Percentiles rank a stretch among this genome's conserved stretches.
Evolutionary conservation across 2,329 filamentous ascomycete genomes (phyloP).

Genomic region (Aspergillus alliaceus): DNA sequence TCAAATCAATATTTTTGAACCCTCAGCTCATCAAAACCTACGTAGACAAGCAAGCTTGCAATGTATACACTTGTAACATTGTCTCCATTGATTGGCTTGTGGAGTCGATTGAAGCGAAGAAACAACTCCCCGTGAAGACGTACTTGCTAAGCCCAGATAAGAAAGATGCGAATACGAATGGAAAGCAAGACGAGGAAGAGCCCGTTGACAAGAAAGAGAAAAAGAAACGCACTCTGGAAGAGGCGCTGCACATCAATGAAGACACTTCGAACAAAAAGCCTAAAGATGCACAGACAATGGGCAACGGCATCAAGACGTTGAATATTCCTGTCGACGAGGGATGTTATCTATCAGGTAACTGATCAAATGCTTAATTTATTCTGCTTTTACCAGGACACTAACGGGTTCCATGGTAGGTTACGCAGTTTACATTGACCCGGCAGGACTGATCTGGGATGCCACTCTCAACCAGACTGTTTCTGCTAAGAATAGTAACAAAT

Average conservation of each 20-base stretch:
- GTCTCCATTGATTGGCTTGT: slow-evolving; percentile 63
- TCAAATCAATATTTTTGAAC: neutral
- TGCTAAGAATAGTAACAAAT: slow-evolving; percentile 75
- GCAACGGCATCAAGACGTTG: slow-evolving; percentile 41
- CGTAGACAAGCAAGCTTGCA: slow-evolving; percentile 47
- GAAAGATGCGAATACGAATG: slow-evolving; percentile 9
- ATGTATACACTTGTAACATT: slow-evolving; percentile 52
- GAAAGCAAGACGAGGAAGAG: slow-evolving; percentile 16
- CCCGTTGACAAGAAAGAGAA: slow-evolving; percentile 33
- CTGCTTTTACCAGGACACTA: neutral
- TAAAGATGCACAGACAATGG: slow-evolving; percentile 50
- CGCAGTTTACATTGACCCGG: slow-evolving; percentile 64
- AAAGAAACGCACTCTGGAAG: slow-evolving; percentile 29
- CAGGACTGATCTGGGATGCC: slow-evolving; percentile 72
- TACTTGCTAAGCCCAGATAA: slow-evolving; percentile 33
- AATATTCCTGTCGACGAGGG: slow-evolving; percentile 50
- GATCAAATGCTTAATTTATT: neutral
- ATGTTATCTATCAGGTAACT: slow-evolving; percentile 11
- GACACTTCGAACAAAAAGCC: slow-evolving; percentile 23
- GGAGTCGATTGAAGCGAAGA: slow-evolving; percentile 50
- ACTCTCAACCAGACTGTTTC: slow-evolving; percentile 77
- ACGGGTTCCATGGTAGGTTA: neutral
- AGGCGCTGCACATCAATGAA: slow-evolving; percentile 20
- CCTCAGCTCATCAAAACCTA: slow-evolving; percentile 53
- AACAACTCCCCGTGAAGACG: slow-evolving; percentile 40